Evolutionary conservation across 192 early-diverging fungal genomes (phyloP), one percentile per base, ranked within the genome.

Genomic region (Coemansia sp.): DNA sequence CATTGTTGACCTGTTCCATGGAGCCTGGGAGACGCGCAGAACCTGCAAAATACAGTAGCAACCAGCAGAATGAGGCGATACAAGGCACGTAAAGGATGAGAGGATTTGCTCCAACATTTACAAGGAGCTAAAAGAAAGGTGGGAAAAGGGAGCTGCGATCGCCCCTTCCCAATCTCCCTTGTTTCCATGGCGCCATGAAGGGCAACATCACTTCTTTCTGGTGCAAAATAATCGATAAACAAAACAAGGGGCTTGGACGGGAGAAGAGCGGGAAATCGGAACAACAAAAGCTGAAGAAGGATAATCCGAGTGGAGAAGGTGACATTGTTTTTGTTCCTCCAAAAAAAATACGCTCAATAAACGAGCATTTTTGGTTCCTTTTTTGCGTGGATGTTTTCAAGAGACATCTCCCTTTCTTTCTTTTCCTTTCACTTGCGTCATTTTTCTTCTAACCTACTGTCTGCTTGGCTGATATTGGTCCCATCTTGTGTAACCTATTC

Each of bases 401-500:
- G 27, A 53, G 19, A 23, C 12, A 44, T 8, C 8, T 19, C 8
- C 47, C 54, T 59, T 50, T n/a, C n/a, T n/a, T 67, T 23, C 48
- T 52, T 41, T 10, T 8, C 23, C 24, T 61, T 68, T 34, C 32
- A 53, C 34, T 47, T 62, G 49, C 61, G 21, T 61, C 53, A 62
- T 61, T 32, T 49, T 8, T 19, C 48, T 49, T 54, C 28, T 54
- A 25, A 38, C 54, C 32, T 7, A 25, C 16, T 49, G 7, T 10
- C n/a, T 57, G 27, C 19, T 31, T 63, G 28, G 28, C 50, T 57
- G 49, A 30, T 49, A 66, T 30, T 25, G 16, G 38, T 3, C 14
- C 3, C 38, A 44, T 44, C 38, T 16, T 44, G 38, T 44, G 38
- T 44, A 44, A 44, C 38, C 38, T 44, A 16, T 44, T 44, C 38